A percentile compares a stretch with the other conserved stretches of the same genome.
phyloP scores from a whole-genome alignment of 1,284 basidiomycete genomes.

The Singerocomus inundabilis region DNA sequence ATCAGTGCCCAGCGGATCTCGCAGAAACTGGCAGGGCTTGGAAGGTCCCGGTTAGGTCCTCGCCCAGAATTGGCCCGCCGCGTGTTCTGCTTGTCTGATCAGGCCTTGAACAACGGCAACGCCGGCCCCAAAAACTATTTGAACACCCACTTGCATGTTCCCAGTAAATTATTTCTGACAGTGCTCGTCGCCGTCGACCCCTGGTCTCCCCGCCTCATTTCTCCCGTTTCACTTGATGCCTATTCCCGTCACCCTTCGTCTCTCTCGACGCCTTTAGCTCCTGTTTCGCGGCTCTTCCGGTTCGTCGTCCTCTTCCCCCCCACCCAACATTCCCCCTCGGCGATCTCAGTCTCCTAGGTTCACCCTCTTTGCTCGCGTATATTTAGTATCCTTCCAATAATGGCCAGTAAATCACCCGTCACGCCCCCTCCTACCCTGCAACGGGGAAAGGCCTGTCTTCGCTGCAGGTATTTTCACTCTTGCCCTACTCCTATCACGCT shows the following conservation, averaged over 20 bases:
- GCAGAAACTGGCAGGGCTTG: conserved; percentile 7
- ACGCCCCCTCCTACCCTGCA: conserved; percentile 35
- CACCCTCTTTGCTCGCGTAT: conserved; percentile 23
- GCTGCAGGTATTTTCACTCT: conserved; percentile 33
- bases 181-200: conserved; percentile 8
- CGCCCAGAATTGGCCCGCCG: conserved; percentile 26
- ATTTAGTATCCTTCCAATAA: conserved; percentile 37
- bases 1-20: conserved; percentile 17
- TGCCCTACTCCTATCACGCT: conserved; percentile 4
- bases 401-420: conserved; percentile 31
- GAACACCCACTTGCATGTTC: conserved; percentile 29
- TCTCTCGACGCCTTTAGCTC: neutral
- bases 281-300: conserved; percentile 2
- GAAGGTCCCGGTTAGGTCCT: conserved; percentile 21
- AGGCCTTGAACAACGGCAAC: conserved; percentile 28
- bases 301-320: neutral
- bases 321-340: neutral
- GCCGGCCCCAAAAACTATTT: conserved; percentile 31
- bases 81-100: conserved; percentile 29
- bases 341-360: conserved; percentile 20
- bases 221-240: conserved; percentile 26
- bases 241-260: conserved; percentile 9
- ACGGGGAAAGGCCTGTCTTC: conserved; percentile 38
- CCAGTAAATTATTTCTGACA: conserved; percentile 29
- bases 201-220: neutral